A percentile compares a stretch with the other conserved stretches of the same genome.
These are phyloP conservation scores for Beauveria sp. DNA, from an alignment of 2,329 filamentous ascomycete genomes.

Conservation along the genomic window DNA sequence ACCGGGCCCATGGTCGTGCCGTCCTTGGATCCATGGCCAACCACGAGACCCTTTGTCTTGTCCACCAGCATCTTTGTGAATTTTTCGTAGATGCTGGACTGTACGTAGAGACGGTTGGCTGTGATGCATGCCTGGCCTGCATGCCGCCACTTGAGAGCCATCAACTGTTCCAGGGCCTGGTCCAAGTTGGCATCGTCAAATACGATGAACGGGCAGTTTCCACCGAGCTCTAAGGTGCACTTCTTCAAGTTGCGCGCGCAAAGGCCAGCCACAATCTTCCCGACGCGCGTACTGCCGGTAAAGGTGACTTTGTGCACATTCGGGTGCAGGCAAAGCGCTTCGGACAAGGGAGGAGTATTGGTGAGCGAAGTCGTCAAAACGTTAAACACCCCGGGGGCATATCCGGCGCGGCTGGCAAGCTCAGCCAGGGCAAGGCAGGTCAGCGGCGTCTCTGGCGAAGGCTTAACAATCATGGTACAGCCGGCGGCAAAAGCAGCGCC, in stretches of 20 bases:
- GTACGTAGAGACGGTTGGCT: constrained; percentile 53
- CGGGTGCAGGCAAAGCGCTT: constrained; percentile 38
- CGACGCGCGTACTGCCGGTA: constrained; percentile 64
- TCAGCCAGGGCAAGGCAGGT: constrained; percentile 62
- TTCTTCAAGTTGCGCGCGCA: constrained; percentile 60
- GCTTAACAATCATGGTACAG: constrained; percentile 69
- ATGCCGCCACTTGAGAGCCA: constrained; percentile 58
- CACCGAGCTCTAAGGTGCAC: constrained; percentile 60
- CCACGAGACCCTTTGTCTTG: constrained; percentile 43
- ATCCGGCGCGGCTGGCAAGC: constrained; percentile 62
- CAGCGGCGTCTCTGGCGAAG: constrained; percentile 66
- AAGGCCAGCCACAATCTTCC: constrained; percentile 54
- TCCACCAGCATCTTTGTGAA: constrained; percentile 49
- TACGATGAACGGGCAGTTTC: constrained; percentile 60
- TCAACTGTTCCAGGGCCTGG: constrained; percentile 55
- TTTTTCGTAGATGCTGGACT: constrained; percentile 51
- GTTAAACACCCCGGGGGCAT: constrained; percentile 64
- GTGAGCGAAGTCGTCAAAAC: constrained; percentile 37
- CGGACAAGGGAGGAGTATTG: constrained; percentile 36
- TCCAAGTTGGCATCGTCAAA: constrained; percentile 63
- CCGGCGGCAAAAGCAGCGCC: constrained; percentile 59
- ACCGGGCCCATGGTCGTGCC: constrained; percentile 28
- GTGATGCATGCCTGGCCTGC: constrained; percentile 67
- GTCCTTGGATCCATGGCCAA: constrained; percentile 51
- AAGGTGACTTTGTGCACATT: constrained; percentile 61